Evolutionary conservation across 495 filamentous ascomycete species (phyloP).

Genomic region (Penicillium riverlandense): DNA sequence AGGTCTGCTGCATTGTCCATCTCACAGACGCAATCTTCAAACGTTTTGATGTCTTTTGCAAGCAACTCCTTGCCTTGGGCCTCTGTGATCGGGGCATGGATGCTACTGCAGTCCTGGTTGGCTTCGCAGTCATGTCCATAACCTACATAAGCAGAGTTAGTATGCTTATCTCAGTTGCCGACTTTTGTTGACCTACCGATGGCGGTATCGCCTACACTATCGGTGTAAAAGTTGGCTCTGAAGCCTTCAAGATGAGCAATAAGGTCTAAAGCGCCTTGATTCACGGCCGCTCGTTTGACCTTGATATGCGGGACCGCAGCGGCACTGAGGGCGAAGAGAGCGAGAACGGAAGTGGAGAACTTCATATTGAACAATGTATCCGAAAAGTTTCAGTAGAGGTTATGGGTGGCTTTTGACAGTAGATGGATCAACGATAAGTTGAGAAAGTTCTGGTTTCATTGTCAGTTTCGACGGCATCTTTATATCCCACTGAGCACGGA

Average conservation of each 20-base stretch:
- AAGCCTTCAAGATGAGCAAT: slow-evolving; percentile 14
- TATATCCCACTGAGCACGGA: no score
- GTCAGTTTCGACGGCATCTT: no score
- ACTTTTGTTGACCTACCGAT: background rate
- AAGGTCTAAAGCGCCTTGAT: slow-evolving; percentile 2
- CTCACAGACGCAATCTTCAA: slow-evolving; percentile 28
- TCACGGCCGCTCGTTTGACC: background rate
- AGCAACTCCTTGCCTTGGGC: slow-evolving; percentile 9
- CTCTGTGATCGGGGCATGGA: slow-evolving; percentile 10
- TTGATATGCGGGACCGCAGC: no score
- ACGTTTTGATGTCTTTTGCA: slow-evolving; percentile 4
- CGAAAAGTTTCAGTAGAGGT: no score
- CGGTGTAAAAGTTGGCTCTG: slow-evolving; percentile 10
- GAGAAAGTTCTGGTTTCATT: no score
- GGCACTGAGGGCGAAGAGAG: no score
- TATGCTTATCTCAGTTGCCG: background rate
- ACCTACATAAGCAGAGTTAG: background rate
- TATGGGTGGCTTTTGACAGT: no score
- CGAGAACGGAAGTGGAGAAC: no score
- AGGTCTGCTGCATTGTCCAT: slow-evolving; percentile 24
- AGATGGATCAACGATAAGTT: no score
- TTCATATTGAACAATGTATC: no score
- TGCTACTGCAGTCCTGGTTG: slow-evolving; percentile 9
- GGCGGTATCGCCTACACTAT: slow-evolving; percentile 1
- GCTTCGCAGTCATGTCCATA: slow-evolving; percentile 18